Evolutionary conservation across 1,139 yeast genomes (phyloP).

Genomic region (Magnusiomyces paraingens): DNA sequence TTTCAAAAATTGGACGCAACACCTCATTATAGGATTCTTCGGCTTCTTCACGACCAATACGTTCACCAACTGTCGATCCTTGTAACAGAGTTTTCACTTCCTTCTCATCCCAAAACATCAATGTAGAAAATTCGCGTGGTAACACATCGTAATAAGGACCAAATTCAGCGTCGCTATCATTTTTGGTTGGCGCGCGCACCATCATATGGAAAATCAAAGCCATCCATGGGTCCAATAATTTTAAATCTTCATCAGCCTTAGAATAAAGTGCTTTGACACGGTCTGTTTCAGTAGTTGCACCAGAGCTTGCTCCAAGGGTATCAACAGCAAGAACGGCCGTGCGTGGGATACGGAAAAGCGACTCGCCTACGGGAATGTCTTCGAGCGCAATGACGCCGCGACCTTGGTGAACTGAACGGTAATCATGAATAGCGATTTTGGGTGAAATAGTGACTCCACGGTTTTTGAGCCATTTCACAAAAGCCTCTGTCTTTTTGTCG

Average conservation of each 20-base stretch:
- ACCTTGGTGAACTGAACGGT: constrained; percentile 57
- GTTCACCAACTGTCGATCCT: constrained; percentile 64
- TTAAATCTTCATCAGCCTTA: no score
- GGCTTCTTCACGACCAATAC: constrained; percentile 70
- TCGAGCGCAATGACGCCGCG: constrained; percentile 66
- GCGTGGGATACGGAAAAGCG: constrained; percentile 65
- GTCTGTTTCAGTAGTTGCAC: constrained; percentile 29
- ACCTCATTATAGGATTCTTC: constrained; percentile 46
- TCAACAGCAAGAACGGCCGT: constrained; percentile 48
- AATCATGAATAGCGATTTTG: constrained; percentile 55
- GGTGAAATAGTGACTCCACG: constrained; percentile 46
- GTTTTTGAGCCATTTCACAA: constrained; percentile 47
- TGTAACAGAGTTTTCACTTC: constrained; percentile 46
- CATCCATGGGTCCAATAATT: constrained; percentile 55
- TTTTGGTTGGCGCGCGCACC: constrained; percentile 35
- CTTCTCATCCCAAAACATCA: constrained; percentile 69
- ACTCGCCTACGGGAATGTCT: constrained; percentile 55
- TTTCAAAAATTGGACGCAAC: constrained; percentile 33
- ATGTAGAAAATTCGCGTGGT: constrained; percentile 58
- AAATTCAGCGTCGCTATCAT: constrained; percentile 47
- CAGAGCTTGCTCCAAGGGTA: constrained; percentile 36
- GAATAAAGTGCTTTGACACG: constrained; percentile 35
- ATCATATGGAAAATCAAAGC: constrained; percentile 61
- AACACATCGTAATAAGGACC: constrained; percentile 60
- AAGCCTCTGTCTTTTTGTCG: constrained; percentile 37